Base-by-base conservation (phyloP, 106 monocot genomes). In the Dioscorea dumetorum region DNA sequence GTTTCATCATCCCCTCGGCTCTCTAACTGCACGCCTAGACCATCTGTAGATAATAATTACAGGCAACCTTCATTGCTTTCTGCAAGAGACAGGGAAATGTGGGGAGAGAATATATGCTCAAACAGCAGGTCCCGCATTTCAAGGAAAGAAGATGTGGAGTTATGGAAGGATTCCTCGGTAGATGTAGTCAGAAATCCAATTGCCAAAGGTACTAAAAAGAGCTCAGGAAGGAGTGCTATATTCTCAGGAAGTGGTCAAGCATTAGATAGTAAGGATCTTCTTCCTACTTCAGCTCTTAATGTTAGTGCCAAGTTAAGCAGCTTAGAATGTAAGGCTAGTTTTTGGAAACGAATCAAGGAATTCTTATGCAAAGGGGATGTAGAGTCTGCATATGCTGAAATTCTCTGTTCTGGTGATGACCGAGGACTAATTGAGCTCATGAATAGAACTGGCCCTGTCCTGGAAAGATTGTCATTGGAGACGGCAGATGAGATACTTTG, bases 381-480 rank as follows among this genome's bases (percentile, higher is more conserved):
- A 34, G 95, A 91, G 41, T 77, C 84, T 66, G 88, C 91, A 66
- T 97, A 91, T 77, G 24, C 66, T 31, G 84, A 84, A 41, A 82
- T 74, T 41, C 63, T 91, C 31, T 68, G 50, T 69, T 73, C 56
- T 71, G 86, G 72, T 69, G 84, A 82, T 76, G 82, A 86, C 62
- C 76, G 64, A 75, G 53, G 70, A 62, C 33, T 97, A 56, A 66
- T 91, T 67, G 74, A 86, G 57, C 78, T 97, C 61, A 91, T 97
- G 95, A 80, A 89, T 74, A 84, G 67, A 84, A 97, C 95, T 63
- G 88, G 95, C n/a, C 86, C 95, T 48, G 84, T 88, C 68, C 75
- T 97, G 13, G 85, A 97, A 70, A 86, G 70, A 61, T 62, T 97
- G 66, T 88, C 88, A 41, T 49, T 49, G 70, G 78, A 82, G 60